Base-by-base conservation (phyloP, 2,329 filamentous ascomycete genomes). In the Camptophora hylomeconis region DNA sequence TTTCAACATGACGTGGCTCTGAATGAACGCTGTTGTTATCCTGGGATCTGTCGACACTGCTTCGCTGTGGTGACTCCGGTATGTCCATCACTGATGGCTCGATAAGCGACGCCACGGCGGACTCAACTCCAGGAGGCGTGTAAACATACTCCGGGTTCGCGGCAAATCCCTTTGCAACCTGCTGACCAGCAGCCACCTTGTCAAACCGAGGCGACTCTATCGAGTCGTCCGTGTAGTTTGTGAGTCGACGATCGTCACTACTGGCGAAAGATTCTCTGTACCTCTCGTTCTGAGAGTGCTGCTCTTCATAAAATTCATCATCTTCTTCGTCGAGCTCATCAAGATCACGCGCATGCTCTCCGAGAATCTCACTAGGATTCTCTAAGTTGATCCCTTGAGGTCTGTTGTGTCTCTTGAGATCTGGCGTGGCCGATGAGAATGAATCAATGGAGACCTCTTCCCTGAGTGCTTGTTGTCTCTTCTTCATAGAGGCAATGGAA, bases 61-160 rank as follows among this genome's bases (percentile, higher is more conserved):
- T 31, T 48, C 57, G 60, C 14, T 58, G 56, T 17, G 60, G 63
- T 8, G 72, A 75, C 11, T 26, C 22, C 7, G 62, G 65, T 9
- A 57, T 60, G 3, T 73, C 86, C 30, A 93, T 50, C 8, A 77
- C 69, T 2, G 83, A 92, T 0, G 83, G 87, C 11, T 84, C 82
- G 44, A 89, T 78, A 5, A 95, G 61, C 10, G 86, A 94, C 5
- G 87, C 87, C 7, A 95, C 86, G 7, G 80, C 80, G 9, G 86
- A 94, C 53, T 94, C 86, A 0, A 92, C 75, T 2, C 70, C 82
- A 18, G 74, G 49, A 2, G 71, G 72, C 2, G 72, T 75, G 43
- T 84, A 74, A 3, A 92, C 67, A 46, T 83, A 77, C 41, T 81
- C 67, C 2, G 83, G 77, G 42, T 81, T 92, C 7, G 75, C 74